phyloP scores from a whole-genome alignment of 352 stramenopile genomes.

The Phytophthora podocarpi region DNA sequence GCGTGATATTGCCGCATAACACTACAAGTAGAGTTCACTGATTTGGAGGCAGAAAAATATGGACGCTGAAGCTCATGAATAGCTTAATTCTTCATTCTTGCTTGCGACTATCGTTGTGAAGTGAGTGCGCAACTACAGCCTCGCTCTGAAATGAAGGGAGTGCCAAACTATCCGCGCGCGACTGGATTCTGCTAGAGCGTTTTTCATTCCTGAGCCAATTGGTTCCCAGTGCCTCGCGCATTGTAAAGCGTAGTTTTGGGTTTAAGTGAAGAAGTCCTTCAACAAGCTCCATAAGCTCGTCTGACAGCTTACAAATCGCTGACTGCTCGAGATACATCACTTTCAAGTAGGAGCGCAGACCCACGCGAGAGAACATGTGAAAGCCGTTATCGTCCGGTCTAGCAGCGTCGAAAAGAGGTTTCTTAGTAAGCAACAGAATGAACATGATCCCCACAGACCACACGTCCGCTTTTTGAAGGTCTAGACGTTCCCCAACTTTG shows the following conservation, averaged over 20 bases:
- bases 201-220: slow-evolving; percentile 51
- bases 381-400: slow-evolving; percentile 51
- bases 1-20: no score
- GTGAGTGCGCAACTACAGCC: slow-evolving; percentile 5
- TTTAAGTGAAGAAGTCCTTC: slow-evolving; percentile 88
- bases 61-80: no score
- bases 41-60: no score
- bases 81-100: not conserved
- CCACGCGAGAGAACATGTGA: slow-evolving; percentile 55
- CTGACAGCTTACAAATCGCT: slow-evolving; percentile 57
- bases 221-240: slow-evolving; percentile 69
- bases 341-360: slow-evolving; percentile 55
- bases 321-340: slow-evolving; percentile 72
- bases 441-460: slow-evolving; percentile 69
- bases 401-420: slow-evolving; percentile 59
- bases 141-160: slow-evolving; percentile 19
- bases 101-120: not conserved
- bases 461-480: slow-evolving; percentile 62
- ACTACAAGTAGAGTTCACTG: no score
- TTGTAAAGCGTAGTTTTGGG: slow-evolving; percentile 76
- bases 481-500: slow-evolving; percentile 31
- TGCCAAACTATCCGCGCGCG: slow-evolving; percentile 2
- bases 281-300: slow-evolving; percentile 73
- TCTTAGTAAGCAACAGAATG: slow-evolving; percentile 60
- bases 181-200: slow-evolving; percentile 1